Evolutionary conservation across 805 yeast species (phyloP).

Genomic region (Ogataea trehaloabstinens): DNA sequence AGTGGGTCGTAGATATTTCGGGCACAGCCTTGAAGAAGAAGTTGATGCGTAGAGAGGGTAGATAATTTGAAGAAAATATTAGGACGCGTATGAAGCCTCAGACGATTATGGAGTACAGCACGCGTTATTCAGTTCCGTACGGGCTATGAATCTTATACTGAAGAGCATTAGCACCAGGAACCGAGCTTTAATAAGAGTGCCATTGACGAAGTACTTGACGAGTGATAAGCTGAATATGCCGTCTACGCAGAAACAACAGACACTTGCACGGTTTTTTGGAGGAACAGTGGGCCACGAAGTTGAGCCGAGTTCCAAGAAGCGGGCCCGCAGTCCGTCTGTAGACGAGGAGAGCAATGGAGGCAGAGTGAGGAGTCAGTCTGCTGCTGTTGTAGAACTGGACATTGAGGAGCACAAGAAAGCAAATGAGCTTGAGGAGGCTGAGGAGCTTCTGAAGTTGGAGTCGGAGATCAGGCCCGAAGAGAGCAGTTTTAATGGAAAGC

Average conservation of each 20-base stretch:
- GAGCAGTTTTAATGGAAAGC: slow-evolving; percentile 11
- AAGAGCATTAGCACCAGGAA: no score
- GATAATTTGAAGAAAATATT: no score
- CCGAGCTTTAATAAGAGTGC: no score
- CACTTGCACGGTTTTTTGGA: slow-evolving; percentile 20
- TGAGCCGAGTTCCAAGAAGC: neutral
- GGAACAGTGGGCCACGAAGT: slow-evolving; percentile 5
- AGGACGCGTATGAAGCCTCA: no score
- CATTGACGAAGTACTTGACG: no score
- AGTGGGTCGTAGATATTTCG: no score
- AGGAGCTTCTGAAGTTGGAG: slow-evolving; percentile 15
- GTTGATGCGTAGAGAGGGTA: no score
- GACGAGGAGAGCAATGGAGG: neutral
- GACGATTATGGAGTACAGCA: no score
- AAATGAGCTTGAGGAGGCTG: slow-evolving; percentile 25
- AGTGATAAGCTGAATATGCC: neutral
- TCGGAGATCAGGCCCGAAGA: neutral
- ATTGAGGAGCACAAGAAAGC: slow-evolving; percentile 14
- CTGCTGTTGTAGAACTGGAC: neutral
- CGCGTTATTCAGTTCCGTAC: no score
- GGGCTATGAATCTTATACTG: no score
- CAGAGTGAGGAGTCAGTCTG: neutral
- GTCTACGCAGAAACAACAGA: slow-evolving; percentile 19
- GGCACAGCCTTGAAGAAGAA: no score
- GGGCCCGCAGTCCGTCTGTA: neutral